phyloP scores from a whole-genome alignment of 2,329 filamentous ascomycete species.

The Calonectria leucothoes region DNA sequence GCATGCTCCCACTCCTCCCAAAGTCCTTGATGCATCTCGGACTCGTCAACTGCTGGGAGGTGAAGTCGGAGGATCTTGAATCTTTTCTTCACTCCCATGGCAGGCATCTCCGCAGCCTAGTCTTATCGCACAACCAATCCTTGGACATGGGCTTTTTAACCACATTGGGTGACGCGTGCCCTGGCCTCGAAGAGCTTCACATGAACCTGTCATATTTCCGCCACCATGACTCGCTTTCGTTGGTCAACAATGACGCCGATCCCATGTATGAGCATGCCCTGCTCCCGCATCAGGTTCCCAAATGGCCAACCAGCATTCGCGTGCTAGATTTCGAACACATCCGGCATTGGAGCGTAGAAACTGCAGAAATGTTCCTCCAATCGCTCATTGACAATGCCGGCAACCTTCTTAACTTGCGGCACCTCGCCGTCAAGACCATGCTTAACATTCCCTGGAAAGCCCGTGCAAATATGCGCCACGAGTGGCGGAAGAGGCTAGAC shows the following conservation, averaged over 20 bases:
- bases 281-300: conserved; percentile 72
- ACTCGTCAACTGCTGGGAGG: conserved; percentile 82
- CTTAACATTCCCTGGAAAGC: conserved; percentile 85
- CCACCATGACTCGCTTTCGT: conserved; percentile 66
- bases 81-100: conserved; percentile 77
- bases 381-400: conserved; percentile 81
- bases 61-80: conserved; percentile 74
- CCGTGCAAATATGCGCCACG: conserved; percentile 80
- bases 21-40: conserved; percentile 74
- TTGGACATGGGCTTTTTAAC: conserved; percentile 81
- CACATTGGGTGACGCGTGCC: conserved; percentile 74
- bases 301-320: conserved; percentile 81
- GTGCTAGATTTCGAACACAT: conserved; percentile 81
- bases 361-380: conserved; percentile 81
- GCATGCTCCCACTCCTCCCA: conserved; percentile 77
- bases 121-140: conserved; percentile 82
- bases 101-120: conserved; percentile 72
- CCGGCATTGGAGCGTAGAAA: conserved; percentile 76
- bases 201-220: conserved; percentile 86
- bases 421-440: conserved; percentile 80
- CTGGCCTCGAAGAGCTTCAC: conserved; percentile 74
- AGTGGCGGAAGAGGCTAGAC: conserved; percentile 79
- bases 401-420: conserved; percentile 73
- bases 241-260: conserved; percentile 72
- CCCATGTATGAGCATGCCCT: conserved; percentile 80